Percentiles rank a stretch among this genome's conserved stretches.
Conservation (phyloP, 2,329 filamentous ascomycete genomes). For the Fusarium annulatum region DNA sequence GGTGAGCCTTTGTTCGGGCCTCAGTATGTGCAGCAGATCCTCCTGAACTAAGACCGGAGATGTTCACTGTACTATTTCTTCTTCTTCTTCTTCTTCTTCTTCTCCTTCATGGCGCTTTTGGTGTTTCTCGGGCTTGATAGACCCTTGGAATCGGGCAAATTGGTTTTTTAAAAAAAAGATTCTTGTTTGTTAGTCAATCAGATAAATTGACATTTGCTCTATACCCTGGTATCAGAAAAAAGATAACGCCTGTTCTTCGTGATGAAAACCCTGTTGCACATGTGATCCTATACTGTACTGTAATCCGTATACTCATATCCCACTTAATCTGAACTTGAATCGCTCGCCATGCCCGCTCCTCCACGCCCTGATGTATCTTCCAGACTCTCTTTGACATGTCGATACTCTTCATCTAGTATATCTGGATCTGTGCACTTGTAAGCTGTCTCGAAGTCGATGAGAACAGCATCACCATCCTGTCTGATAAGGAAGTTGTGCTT, state of each 20-base stretch:
- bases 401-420: slow-evolving; percentile 42
- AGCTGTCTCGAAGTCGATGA: slow-evolving; percentile 51
- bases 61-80: background rate
- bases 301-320: background rate
- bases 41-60: slow-evolving; percentile 7
- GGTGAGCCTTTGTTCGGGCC: slow-evolving; percentile 46
- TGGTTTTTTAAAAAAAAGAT: background rate
- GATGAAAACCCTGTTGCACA: background rate
- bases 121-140: slow-evolving; percentile 31
- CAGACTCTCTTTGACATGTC: slow-evolving; percentile 34
- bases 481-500: slow-evolving; percentile 50
- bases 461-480: slow-evolving; percentile 39
- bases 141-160: slow-evolving; percentile 9
- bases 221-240: slow-evolving; percentile 28
- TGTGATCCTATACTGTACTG: slow-evolving; percentile 12
- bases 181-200: slow-evolving; percentile 17
- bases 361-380: slow-evolving; percentile 42
- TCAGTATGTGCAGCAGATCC: slow-evolving; percentile 50
- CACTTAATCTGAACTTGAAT: slow-evolving; percentile 42
- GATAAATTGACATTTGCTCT: slow-evolving; percentile 14
- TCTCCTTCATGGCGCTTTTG: slow-evolving; percentile 19
- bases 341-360: slow-evolving; percentile 42
- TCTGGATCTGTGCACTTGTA: slow-evolving; percentile 39
- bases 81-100: background rate
- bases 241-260: slow-evolving; percentile 7